These are phyloP conservation scores for Flaveria trinervia DNA, from an alignment of 129 eudicot species.

Conservation along the genomic window DNA sequence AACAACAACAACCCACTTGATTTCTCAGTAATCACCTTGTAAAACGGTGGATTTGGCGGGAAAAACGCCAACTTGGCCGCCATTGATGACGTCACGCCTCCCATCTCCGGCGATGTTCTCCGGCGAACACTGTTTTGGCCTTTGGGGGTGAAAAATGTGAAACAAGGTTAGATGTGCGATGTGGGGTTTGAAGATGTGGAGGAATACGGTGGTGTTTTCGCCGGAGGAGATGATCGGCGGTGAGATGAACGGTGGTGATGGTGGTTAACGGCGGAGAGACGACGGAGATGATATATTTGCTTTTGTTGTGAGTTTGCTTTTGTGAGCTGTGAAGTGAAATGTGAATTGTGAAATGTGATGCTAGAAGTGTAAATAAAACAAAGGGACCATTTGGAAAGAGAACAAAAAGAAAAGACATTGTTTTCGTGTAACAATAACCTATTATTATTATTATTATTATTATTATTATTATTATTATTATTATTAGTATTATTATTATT, in stretches of 20 bases:
- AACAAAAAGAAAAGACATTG: slow-evolving; percentile 12
- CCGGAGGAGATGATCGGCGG: slow-evolving; percentile 1
- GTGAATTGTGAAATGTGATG: background rate
- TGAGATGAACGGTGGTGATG: background rate
- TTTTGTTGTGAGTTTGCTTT: background rate
- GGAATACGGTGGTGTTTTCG: background rate
- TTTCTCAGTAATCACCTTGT: slow-evolving; percentile 62
- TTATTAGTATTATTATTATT: background rate
- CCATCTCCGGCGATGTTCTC: slow-evolving; percentile 42
- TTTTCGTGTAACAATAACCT: background rate
- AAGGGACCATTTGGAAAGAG: slow-evolving; percentile 18
- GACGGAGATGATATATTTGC: slow-evolving; percentile 26
- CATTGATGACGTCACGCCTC: slow-evolving; percentile 96
- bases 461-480: background rate
- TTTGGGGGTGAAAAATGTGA: slow-evolving; percentile 3
- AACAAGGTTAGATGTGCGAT: background rate
- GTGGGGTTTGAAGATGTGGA: slow-evolving; percentile 15
- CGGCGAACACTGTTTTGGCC: background rate
- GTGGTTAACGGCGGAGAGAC: slow-evolving; percentile 27
- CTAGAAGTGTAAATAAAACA: slow-evolving; percentile 34
- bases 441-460: background rate
- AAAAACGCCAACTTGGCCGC: slow-evolving; percentile 93
- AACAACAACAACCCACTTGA: slow-evolving; percentile 53
- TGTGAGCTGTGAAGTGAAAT: slow-evolving; percentile 15
- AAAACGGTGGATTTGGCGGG: slow-evolving; percentile 85